A percentile compares a stretch with the other conserved stretches of the same genome.
phyloP scores from a whole-genome alignment of 2,329 filamentous ascomycete species.

The Fusarium nurragi region DNA sequence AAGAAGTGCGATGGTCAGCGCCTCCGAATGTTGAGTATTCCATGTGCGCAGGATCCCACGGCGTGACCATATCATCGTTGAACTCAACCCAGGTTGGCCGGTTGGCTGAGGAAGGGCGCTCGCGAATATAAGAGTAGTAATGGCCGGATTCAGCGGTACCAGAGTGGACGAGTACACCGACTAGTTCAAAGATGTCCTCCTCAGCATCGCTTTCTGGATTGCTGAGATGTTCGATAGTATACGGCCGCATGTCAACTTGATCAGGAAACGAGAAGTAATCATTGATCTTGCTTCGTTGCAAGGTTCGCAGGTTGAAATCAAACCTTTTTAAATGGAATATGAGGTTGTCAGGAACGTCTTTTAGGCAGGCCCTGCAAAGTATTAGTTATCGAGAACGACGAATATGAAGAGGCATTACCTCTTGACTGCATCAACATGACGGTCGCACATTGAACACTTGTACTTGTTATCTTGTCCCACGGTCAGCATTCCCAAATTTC shows the following conservation, averaged over 20 bases:
- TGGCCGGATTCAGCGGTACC: slow-evolving; percentile 94
- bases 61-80: slow-evolving; percentile 85
- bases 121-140: slow-evolving; percentile 95
- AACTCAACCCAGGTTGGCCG: slow-evolving; percentile 83
- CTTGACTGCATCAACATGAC: slow-evolving; percentile 92
- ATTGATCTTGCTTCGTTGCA: slow-evolving; percentile 92
- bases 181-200: slow-evolving; percentile 87
- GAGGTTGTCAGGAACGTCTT: slow-evolving; percentile 90
- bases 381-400: not conserved
- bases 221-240: slow-evolving; percentile 86
- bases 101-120: slow-evolving; percentile 68
- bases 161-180: slow-evolving; percentile 93
- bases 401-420: slow-evolving; percentile 58
- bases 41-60: slow-evolving; percentile 79
- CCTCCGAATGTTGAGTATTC: slow-evolving; percentile 85
- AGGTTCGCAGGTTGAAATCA: slow-evolving; percentile 79
- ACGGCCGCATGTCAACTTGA: slow-evolving; percentile 85
- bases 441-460: slow-evolving; percentile 90
- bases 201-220: slow-evolving; percentile 63
- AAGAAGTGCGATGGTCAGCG: slow-evolving; percentile 61
- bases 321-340: slow-evolving; percentile 96
- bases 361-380: slow-evolving; percentile 78
- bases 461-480: slow-evolving; percentile 86
- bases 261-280: slow-evolving; percentile 90
- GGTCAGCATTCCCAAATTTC: slow-evolving; percentile 14